Base-by-base conservation (phyloP, 352 stramenopile species). In the Globisporangium megalacanthum region DNA sequence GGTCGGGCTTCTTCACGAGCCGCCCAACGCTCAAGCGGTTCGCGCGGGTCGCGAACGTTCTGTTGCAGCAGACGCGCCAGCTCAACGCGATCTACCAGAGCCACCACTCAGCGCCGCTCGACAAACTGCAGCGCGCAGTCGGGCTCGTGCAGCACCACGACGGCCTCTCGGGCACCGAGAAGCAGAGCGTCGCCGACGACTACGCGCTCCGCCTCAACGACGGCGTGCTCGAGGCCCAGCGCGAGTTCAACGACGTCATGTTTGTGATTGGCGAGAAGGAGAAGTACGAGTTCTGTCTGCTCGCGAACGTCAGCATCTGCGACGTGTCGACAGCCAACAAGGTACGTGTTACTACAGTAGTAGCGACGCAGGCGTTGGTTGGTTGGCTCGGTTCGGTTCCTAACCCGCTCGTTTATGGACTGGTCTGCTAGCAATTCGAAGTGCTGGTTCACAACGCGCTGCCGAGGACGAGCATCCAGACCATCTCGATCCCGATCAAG, bases 91-190 rank as follows among this genome's bases (percentile, higher is more conserved):
- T 86, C 11, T 83, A 84, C 65, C 65, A 88, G 58, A 82, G 79
- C 65, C 71, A 85, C 56, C 70, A 85, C 51, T 76, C 77, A 20
- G 70, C 55, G 14, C 52, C 65, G 19, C 48, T 88, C 14, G 71
- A 79, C 4, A 75, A 71, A 52, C 72, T 99, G 0, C 81, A 97
- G 52, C 88, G 93, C 37, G 89, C 88, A 13, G 68, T 98, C 17
- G 94, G 89, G 13, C 74, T 98, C n/a, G 81, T 91, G 1, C 95
- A 98, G 75, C 97, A 99, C 70, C 97, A 99, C 64, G 97, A 99
- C 61, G 95, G 79, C 35, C 79, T 99, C 6, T 94, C 90, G 3
- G 96, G 96, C 51, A 99, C 95, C 9, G 87, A 97, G 52, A 98
- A 98, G 65, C 95, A 99, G 66, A 82, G 82, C 41, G 96, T 99